phyloP scores from a whole-genome alignment of 768 basidiomycete species.

The Gelatoporia subvermispora region DNA sequence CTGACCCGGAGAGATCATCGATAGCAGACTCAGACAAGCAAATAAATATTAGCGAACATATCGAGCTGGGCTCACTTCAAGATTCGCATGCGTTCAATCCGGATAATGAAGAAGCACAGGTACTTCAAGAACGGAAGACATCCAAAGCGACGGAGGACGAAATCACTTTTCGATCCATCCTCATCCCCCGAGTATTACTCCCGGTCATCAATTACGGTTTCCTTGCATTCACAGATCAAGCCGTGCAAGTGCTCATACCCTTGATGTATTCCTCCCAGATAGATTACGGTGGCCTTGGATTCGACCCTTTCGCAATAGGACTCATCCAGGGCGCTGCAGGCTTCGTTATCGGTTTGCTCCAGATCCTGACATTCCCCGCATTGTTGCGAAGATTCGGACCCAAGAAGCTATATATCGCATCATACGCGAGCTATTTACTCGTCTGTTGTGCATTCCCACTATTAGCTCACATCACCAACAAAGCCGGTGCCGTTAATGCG shows the following conservation, averaged over 20 bases:
- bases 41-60: no score
- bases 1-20: no score
- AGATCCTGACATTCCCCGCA: conserved; percentile 28
- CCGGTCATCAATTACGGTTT: conserved; percentile 34
- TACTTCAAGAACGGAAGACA: not conserved
- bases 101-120: no score
- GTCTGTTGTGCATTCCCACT: conserved; percentile 27
- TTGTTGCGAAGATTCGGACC: conserved; percentile 24
- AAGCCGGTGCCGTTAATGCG: conserved; percentile 15
- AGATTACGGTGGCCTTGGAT: conserved; percentile 32
- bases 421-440: conserved; percentile 22
- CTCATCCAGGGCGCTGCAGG: conserved; percentile 32
- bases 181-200: conserved; percentile 23
- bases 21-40: no score
- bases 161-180: conserved; percentile 21
- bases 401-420: conserved; percentile 23
- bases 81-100: no score
- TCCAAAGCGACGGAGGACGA: not conserved
- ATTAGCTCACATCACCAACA: conserved; percentile 18
- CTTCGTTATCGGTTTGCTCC: conserved; percentile 26
- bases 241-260: conserved; percentile 30
- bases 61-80: no score
- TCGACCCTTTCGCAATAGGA: conserved; percentile 33
- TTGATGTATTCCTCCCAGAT: conserved; percentile 36
- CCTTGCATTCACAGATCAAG: conserved; percentile 33